Percentiles rank a stretch among this genome's conserved stretches.
Evolutionary conservation across 768 basidiomycete genomes (phyloP).

Genomic region (Pleurotus sapidus): DNA sequence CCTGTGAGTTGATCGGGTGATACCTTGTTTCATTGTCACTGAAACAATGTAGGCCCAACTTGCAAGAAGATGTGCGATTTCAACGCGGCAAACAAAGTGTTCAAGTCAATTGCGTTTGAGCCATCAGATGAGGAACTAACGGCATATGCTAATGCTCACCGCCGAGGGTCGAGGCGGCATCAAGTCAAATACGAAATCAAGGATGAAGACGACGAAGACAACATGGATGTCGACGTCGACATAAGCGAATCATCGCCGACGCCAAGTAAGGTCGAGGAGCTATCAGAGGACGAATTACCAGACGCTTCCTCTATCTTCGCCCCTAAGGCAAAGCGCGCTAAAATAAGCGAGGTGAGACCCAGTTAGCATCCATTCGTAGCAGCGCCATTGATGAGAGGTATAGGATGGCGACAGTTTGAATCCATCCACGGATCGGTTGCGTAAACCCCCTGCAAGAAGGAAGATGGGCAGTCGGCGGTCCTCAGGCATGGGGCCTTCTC

Average conservation of each 20-base stretch:
- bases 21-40: not conserved
- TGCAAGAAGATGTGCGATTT: conserved; percentile 69
- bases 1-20: conserved; percentile 41
- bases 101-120: conserved; percentile 65
- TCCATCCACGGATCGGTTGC: conserved; percentile 11
- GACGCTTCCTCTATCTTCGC: conserved; percentile 41
- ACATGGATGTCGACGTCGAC: conserved; percentile 17
- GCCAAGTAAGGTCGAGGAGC: conserved; percentile 25
- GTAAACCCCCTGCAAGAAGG: conserved; percentile 18
- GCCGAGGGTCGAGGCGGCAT: conserved; percentile 16
- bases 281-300: conserved; percentile 54
- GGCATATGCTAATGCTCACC: conserved; percentile 32
- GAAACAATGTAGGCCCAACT: conserved; percentile 45
- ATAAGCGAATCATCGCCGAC: conserved; percentile 23
- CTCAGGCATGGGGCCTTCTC: conserved; percentile 10
- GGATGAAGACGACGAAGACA: conserved; percentile 18
- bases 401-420: conserved; percentile 19
- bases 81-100: conserved; percentile 41
- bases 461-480: conserved; percentile 20
- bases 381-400: no score
- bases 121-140: conserved; percentile 59
- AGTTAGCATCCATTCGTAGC: not conserved
- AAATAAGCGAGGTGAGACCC: conserved; percentile 30
- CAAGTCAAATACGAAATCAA: conserved; percentile 9
- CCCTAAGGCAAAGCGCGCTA: not conserved